phyloP scores from a whole-genome alignment of 495 filamentous ascomycete genomes.

The Aeminium ludgeri region DNA sequence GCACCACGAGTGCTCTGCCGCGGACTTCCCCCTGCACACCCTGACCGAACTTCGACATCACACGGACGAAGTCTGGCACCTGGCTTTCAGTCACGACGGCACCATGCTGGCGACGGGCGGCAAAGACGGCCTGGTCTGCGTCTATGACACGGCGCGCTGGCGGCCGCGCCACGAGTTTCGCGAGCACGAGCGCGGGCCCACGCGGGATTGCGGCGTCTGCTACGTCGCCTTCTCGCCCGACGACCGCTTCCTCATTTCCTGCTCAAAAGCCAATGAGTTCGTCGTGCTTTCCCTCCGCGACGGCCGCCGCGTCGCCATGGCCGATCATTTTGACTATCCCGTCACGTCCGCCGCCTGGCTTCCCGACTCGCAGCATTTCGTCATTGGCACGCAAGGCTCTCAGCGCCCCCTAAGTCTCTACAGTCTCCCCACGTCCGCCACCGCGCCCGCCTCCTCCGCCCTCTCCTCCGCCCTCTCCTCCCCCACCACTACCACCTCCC shows the following conservation, averaged over 20 bases:
- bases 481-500: not conserved
- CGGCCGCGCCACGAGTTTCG: slow-evolving; percentile 44
- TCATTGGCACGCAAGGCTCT: slow-evolving; percentile 39
- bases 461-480: slow-evolving; percentile 33
- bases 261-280: slow-evolving; percentile 43
- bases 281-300: slow-evolving; percentile 11
- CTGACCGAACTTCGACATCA: slow-evolving; percentile 55
- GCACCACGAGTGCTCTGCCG: slow-evolving; percentile 69
- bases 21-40: slow-evolving; percentile 57
- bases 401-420: slow-evolving; percentile 11
- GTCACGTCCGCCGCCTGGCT: slow-evolving; percentile 81
- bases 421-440: slow-evolving; percentile 33
- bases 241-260: slow-evolving; percentile 67
- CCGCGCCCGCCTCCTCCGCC: not conserved
- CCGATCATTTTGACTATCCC: slow-evolving; percentile 57
- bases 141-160: slow-evolving; percentile 66
- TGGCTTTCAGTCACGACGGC: slow-evolving; percentile 82
- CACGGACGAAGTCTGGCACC: slow-evolving; percentile 74
- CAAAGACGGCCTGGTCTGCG: slow-evolving; percentile 51
- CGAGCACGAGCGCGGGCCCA: slow-evolving; percentile 27
- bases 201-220: slow-evolving; percentile 33
- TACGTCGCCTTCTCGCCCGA: slow-evolving; percentile 86
- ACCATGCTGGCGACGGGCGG: slow-evolving; percentile 68
- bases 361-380: slow-evolving; percentile 56
- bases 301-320: slow-evolving; percentile 44